Base-by-base conservation (phyloP, 192 early-diverging fungal genomes). In the Lobosporangium transversale region DNA sequence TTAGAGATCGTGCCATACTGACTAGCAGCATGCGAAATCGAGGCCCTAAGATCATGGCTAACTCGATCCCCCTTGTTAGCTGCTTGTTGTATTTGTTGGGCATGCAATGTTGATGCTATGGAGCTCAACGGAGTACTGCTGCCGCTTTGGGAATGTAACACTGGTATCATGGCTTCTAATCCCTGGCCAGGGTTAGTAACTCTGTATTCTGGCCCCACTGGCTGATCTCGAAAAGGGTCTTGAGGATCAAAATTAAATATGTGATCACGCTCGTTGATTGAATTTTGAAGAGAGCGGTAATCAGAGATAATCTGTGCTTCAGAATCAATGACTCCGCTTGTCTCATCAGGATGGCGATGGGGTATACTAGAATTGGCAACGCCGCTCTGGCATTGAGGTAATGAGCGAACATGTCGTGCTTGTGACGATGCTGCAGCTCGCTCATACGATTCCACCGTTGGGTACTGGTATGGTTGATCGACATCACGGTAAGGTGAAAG, bases 391-490 rank as follows among this genome's bases (percentile, higher is more conserved):
- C n/a, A n/a, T n/a, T n/a, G 40, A 9, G 9, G 40, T 42, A 12
- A 17, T 42, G 9, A 17, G 9, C 17, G 40, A 12, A 12, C 10
- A 12, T 42, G 49, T 37, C 36, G 53, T 35, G 31, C 37, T 21
- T 45, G 52, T 33, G 20, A n/a, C n/a, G 43, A 0, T 11, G 27
- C 29, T 21, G 26, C n/a, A 17, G 15, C 4, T 40, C 3, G n/a
- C n/a, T n/a, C n/a, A 26, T 50, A 26, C 21, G 23, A 27, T 27
- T 54, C 31, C 29, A 31, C 15, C 11, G 56, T 58, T 29, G 48
- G 56, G 26, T 59, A 54, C 14, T 55, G 49, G 32, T 47, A 74
- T 6, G 70, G 62, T 24, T 74, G 53, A 0, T 74, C 70, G 7
- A 74, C 43, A 33, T 74, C 70, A 15, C 26, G 48, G 1, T 53